Evolutionary conservation across 2,329 filamentous ascomycete genomes (phyloP).

Genomic region (Colletotrichum sojae): DNA sequence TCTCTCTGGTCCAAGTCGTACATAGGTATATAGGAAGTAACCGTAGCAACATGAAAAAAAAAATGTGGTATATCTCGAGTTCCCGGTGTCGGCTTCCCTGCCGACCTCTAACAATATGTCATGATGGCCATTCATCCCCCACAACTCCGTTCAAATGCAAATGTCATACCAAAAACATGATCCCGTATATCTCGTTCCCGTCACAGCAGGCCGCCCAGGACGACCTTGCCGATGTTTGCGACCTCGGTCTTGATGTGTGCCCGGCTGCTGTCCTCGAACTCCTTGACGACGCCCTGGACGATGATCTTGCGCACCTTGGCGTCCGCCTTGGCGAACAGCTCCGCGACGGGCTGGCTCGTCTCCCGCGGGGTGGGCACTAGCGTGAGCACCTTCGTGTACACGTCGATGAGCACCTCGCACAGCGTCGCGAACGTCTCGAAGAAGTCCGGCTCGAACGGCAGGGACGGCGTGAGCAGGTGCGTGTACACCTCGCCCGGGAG

Average conservation of each 20-base stretch:
- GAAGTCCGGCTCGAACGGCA: constrained; percentile 98
- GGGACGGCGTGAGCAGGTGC: constrained; percentile 87
- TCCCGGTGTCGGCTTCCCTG: constrained; percentile 8
- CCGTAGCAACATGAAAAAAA: constrained; percentile 4
- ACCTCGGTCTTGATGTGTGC: constrained; percentile 84
- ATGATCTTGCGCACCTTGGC: constrained; percentile 89
- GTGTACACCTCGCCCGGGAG: constrained; percentile 89
- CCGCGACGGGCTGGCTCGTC: constrained; percentile 79
- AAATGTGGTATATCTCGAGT: constrained; percentile 36
- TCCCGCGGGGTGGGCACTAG: constrained; percentile 83
- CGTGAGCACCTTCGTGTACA: constrained; percentile 83
- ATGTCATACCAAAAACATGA: constrained; percentile 25
- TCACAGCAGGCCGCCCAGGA: constrained; percentile 87
- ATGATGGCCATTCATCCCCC: constrained; percentile 3
- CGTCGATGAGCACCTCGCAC: constrained; percentile 95
- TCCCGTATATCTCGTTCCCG: constrained; percentile 18
- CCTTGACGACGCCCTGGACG: constrained; percentile 86
- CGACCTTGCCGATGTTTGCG: constrained; percentile 87
- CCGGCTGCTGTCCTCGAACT: constrained; percentile 92
- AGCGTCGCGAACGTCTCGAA: constrained; percentile 96
- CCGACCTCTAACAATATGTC: constrained; percentile 14
- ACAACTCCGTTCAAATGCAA: constrained; percentile 41
- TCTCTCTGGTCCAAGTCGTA: constrained; percentile 17
- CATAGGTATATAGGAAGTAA: constrained; percentile 11
- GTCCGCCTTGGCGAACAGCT: constrained; percentile 93